Base-by-base conservation (phyloP, 2,329 filamentous ascomycete species). In the Colletotrichum orchidophilum region DNA sequence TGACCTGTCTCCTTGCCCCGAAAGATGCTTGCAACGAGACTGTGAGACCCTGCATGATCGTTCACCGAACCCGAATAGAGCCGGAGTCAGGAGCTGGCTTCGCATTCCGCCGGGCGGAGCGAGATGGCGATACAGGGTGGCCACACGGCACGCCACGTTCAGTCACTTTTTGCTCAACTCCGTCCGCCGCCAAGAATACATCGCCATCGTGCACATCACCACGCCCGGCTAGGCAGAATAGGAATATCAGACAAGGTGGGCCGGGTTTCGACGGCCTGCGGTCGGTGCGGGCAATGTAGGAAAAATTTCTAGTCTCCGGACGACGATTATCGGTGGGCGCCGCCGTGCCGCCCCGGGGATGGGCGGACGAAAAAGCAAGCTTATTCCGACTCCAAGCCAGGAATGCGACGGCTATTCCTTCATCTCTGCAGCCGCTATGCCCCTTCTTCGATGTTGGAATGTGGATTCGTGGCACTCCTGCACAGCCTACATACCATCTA, bases 91-190 rank as follows among this genome's bases (percentile, higher is more conserved):
- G 12, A 7, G n/a, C 39, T 61, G 42, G 2, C 59, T 52, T 52
- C 46, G 33, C 13, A n/a, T 71, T 63, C 69, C 65, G 64, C 63
- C 63, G 42, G 65, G 69, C 69, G 69, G 69, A 71, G 65, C 65
- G 53, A 69, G 49, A 58, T 52, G 68, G 65, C 64, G 53, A 68
- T 29, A 58, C 63, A 57, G 57, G 67, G 46, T 55, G 29, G n/a
- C 49, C 62, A 70, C 49, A 31, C 29, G 50, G 55, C 63, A 67
- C 63, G 63, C 68, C 68, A 70, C 68, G 24, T 62, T 50, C 64
- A 49, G 59, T 63, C 59, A 54, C 58, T 71, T 63, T 35, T 71
- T 53, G 33, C 58, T 29, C 59, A 27, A 26, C 64, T 35, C 52
- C 64, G 12, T 46, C 58, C 65, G 42, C 53, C 24, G 69, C 65